Evolutionary conservation across 805 yeast genomes (phyloP).

Genomic region (Grigorovia jiainica): DNA sequence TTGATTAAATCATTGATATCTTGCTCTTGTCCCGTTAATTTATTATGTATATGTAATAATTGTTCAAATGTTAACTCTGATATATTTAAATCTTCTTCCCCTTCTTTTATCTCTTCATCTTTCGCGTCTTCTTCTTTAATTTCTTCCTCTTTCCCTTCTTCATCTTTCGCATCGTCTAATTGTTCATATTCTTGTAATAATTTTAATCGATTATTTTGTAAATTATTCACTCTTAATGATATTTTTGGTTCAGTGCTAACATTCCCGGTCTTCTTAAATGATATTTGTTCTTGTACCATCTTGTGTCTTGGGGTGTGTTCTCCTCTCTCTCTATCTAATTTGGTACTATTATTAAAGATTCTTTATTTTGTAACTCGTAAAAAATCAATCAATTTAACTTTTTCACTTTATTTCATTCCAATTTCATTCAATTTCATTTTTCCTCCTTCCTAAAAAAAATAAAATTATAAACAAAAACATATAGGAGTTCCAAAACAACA

Average conservation of each 20-base stretch:
- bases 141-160: background rate
- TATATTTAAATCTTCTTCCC: background rate
- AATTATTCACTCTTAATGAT: constrained; percentile 13
- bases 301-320: background rate
- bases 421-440: no score
- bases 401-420: no score
- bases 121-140: background rate
- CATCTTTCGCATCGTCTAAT: constrained; percentile 6
- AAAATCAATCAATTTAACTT: no score
- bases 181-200: constrained; percentile 21
- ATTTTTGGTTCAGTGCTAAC: constrained; percentile 26
- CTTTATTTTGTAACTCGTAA: background rate
- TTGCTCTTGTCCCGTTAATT: constrained; percentile 20
- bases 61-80: constrained; percentile 12
- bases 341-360: background rate
- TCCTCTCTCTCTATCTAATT: no score
- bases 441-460: no score
- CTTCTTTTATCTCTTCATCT: background rate
- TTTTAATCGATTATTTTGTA: constrained; percentile 18
- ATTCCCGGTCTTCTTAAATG: background rate
- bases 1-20: constrained; percentile 40
- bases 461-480: no score
- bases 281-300: background rate
- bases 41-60: constrained; percentile 21
- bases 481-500: no score